These are phyloP conservation scores for Trichophyton schoenleinii DNA, from an alignment of 2,329 filamentous ascomycete species.

Conservation along the genomic window DNA sequence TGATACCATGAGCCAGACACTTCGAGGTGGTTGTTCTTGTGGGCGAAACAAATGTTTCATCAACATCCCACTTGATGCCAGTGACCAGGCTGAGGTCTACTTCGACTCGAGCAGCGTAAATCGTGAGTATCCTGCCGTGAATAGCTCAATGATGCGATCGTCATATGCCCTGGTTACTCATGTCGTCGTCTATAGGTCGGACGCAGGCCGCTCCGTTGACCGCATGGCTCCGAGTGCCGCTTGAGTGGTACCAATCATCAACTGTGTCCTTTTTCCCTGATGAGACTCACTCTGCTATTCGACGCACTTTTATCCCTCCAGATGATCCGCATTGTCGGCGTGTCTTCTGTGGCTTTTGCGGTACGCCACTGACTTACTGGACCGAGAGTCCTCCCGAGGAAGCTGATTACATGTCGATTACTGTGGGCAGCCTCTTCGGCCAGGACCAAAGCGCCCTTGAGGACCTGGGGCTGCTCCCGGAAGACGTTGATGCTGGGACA, in stretches of 20 bases:
- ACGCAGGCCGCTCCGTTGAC: constrained; percentile 60
- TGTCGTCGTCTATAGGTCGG: constrained; percentile 35
- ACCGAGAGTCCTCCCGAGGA: constrained; percentile 58
- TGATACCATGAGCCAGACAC: constrained; percentile 11
- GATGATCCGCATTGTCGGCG: constrained; percentile 50
- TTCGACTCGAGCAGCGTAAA: constrained; percentile 60
- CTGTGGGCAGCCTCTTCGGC: constrained; percentile 61
- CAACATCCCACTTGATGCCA: constrained; percentile 48
- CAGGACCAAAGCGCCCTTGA: constrained; percentile 62
- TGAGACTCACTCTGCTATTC: constrained; percentile 57
- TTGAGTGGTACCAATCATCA: constrained; percentile 65
- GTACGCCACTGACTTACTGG: constrained; percentile 75
- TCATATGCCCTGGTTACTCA: not conserved
- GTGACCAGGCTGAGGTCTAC: constrained; percentile 52
- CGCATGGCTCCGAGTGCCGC: constrained; percentile 70
- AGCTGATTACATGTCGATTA: constrained; percentile 66
- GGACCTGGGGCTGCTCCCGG: constrained; percentile 59
- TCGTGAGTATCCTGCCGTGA: constrained; percentile 45
- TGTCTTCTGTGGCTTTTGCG: constrained; percentile 85
- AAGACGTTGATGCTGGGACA: constrained; percentile 22
- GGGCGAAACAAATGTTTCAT: constrained; percentile 75
- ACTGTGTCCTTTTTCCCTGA: constrained; percentile 67
- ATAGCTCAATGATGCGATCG: not conserved
- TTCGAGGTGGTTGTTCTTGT: constrained; percentile 51
- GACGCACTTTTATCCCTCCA: constrained; percentile 52